Base-by-base conservation (phyloP, 345 rosid genomes). In the Sisymbrium irio region DNA sequence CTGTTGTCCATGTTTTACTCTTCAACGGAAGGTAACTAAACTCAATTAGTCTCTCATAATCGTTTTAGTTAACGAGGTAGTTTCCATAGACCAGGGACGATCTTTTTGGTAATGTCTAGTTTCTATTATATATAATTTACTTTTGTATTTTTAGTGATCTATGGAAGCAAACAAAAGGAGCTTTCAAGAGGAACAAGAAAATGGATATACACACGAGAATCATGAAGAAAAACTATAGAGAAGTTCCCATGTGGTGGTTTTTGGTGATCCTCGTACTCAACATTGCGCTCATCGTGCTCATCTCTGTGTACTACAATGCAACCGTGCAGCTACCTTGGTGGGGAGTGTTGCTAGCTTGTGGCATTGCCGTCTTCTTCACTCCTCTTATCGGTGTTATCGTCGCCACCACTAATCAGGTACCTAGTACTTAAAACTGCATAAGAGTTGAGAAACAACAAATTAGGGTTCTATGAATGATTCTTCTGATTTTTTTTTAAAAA, bases 291-390 rank as follows among this genome's bases (percentile, higher is more conserved):
- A 81, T 84, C 20, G 42, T 93, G 66, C 83, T 87, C 36, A 77
- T 88, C 13, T 85, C 90, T 1, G 80, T 87, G 62, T 39, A 87
- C 73, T 90, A 88, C 78, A 87, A 86, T 0, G 86, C 72, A 0
- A 59, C 87, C 0, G 88, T 90, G 54, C 98, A 93, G 58, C 79
- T 90, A 83, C 95, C 87, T 14, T 93, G 97, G 97, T 93, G 98
- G 98, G 97, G 93, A n/a, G 90, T 90, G 14, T 58, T 90, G 33
- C 83, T 90, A 22, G 93, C 97, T 78, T 93, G 97, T 73, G 87
- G 65, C 36, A 84, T 93, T 33, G 91, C 98, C 32, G 15, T 93
- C 15, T 67, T 66, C 78, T 93, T 83, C 83, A 90, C 98, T 56
- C 92, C 92, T 56, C 88, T 93, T 1, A 81, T 88, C 14, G 97